phyloP scores from a whole-genome alignment of 768 basidiomycete genomes.

The Lentinula aciculospora region DNA sequence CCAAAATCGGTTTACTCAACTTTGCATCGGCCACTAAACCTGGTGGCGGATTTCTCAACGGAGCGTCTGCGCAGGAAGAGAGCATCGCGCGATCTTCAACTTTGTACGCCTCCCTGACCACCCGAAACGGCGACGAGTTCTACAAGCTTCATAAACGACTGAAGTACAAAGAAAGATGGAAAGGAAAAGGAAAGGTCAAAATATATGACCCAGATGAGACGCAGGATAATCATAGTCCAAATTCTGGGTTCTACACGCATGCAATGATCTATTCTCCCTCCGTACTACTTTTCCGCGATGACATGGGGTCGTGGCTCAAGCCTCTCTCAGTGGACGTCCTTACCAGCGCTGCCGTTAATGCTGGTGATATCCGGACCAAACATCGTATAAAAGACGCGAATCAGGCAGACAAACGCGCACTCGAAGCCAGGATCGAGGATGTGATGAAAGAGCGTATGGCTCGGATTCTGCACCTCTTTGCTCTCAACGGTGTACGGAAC shows the following conservation, averaged over 20 bases:
- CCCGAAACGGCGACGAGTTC: slow-evolving; percentile 49
- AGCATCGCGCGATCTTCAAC: slow-evolving; percentile 74
- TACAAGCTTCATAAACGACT: slow-evolving; percentile 49
- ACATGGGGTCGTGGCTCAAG: slow-evolving; percentile 48
- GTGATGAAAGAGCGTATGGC: slow-evolving; percentile 71
- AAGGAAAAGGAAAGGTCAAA: background rate
- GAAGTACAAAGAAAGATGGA: background rate
- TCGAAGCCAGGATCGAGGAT: slow-evolving; percentile 37
- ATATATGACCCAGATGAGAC: background rate
- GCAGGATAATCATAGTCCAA: slow-evolving; percentile 8
- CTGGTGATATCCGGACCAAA: slow-evolving; percentile 34
- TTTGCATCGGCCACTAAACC: slow-evolving; percentile 74
- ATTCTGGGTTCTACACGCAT: slow-evolving; percentile 62
- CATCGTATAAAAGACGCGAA: background rate
- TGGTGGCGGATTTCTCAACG: slow-evolving; percentile 71
- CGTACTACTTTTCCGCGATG: slow-evolving; percentile 58
- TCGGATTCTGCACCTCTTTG: slow-evolving; percentile 59
- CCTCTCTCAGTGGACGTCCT: slow-evolving; percentile 62
- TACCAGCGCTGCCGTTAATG: slow-evolving; percentile 75
- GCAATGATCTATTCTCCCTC: slow-evolving; percentile 72
- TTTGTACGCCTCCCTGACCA: slow-evolving; percentile 57
- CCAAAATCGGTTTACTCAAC: slow-evolving; percentile 59
- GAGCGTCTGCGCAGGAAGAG: slow-evolving; percentile 78
- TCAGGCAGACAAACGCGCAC: slow-evolving; percentile 4
- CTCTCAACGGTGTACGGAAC: slow-evolving; percentile 50